phyloP scores from a whole-genome alignment of 1,139 yeast species.

The Candida anutae region DNA sequence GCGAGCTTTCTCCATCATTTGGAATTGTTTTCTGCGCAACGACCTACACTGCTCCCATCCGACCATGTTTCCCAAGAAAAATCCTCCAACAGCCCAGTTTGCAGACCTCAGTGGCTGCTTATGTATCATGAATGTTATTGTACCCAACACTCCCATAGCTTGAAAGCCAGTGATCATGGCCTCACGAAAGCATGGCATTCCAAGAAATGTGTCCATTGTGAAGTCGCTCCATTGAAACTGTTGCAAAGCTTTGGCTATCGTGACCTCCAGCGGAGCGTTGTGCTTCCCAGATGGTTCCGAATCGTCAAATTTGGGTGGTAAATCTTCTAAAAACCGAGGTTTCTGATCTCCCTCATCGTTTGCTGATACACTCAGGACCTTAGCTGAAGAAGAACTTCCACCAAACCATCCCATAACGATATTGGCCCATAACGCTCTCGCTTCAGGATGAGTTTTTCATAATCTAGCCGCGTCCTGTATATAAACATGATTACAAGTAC shows the following conservation, averaged over 20 bases:
- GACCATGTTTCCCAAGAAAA: conserved; percentile 68
- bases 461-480: no score
- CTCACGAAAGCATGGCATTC: conserved; percentile 84
- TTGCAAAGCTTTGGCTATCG: conserved; percentile 24
- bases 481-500: no score
- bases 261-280: conserved; percentile 9
- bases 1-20: conserved; percentile 56
- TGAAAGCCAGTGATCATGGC: conserved; percentile 84
- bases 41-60: conserved; percentile 93
- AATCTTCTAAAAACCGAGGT: conserved; percentile 13
- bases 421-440: no score
- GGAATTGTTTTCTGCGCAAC: conserved; percentile 54
- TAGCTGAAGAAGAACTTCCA: conserved; percentile 13
- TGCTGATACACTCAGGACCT: conserved; percentile 15
- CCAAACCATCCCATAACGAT: conserved; percentile 20
- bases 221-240: conserved; percentile 44
- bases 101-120: conserved; percentile 54
- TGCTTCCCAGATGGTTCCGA: conserved; percentile 11
- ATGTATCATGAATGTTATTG: conserved; percentile 63
- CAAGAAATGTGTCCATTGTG: conserved; percentile 41
- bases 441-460: no score
- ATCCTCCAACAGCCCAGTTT: conserved; percentile 82
- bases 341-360: conserved; percentile 4
- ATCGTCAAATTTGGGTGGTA: conserved; percentile 44
- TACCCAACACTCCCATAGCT: conserved; percentile 73